phyloP scores from a whole-genome alignment of 352 stramenopile species.

The Phytophthora kernoviae region DNA sequence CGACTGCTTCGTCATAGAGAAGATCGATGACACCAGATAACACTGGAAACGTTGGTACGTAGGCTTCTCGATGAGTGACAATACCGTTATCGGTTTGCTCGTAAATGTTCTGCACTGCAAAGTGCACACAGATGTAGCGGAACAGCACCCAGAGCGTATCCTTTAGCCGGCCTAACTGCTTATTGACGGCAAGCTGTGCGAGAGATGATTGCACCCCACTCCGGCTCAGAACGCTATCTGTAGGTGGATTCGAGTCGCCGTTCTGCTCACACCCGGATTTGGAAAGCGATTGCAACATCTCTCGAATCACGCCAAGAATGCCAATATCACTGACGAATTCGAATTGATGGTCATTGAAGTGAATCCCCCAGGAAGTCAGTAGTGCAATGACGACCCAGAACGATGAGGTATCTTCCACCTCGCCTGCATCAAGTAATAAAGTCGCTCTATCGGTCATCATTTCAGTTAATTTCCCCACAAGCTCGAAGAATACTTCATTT shows the following conservation, averaged over 20 bases:
- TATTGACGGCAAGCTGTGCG: constrained; percentile 9
- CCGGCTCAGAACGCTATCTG: constrained; percentile 17
- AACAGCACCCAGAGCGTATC: constrained; percentile 44
- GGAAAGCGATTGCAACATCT: constrained; percentile 29
- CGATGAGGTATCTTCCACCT: constrained; percentile 1
- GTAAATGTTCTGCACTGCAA: constrained; percentile 25
- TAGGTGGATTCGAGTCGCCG: constrained; percentile 6
- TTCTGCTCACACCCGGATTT: background rate
- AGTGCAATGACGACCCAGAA: constrained; percentile 42
- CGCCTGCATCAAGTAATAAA: constrained; percentile 16
- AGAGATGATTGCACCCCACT: constrained; percentile 9
- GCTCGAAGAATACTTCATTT: constrained; percentile 33
- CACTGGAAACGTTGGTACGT: constrained; percentile 27
- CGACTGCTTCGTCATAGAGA: constrained; percentile 27
- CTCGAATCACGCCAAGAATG: constrained; percentile 43
- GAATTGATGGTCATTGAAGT: constrained; percentile 49
- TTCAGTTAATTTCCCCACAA: constrained; percentile 40
- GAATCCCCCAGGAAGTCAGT: constrained; percentile 45
- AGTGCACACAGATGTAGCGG: constrained; percentile 47
- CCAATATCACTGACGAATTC: constrained; percentile 58
- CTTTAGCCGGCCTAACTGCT: constrained; percentile 22
- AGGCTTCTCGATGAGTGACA: constrained; percentile 2
- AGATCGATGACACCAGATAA: constrained; percentile 24
- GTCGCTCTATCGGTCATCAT: constrained; percentile 40
- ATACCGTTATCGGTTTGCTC: background rate